Conservation (phyloP, 2,329 filamentous ascomycete species). For the Byssochlamys sp. region DNA sequence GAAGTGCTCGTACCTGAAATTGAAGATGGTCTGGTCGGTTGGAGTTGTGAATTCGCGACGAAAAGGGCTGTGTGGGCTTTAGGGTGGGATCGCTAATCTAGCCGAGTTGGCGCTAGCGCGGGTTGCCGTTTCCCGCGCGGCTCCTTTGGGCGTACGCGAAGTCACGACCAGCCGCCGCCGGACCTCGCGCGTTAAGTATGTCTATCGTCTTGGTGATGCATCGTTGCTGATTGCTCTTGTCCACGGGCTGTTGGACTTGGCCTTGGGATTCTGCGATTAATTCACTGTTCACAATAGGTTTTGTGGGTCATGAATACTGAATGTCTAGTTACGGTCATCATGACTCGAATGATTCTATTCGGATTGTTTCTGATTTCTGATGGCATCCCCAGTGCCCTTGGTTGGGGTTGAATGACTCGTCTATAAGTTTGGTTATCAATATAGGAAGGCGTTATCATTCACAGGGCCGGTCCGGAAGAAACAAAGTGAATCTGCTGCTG, state of each 20-base stretch:
- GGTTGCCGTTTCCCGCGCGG: conserved; percentile 7
- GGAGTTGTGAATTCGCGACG: conserved; percentile 30
- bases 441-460: too few species aligned
- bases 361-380: too few species aligned
- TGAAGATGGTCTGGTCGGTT: conserved; percentile 35
- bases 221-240: neutral
- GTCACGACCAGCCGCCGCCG: neutral
- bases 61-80: conserved; percentile 37
- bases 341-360: neutral
- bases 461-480: too few species aligned
- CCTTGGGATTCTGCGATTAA: neutral
- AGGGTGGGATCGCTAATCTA: conserved; percentile 39
- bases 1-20: conserved; percentile 32
- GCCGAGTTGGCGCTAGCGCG: conserved; percentile 27
- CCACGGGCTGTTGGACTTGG: neutral
- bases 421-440: too few species aligned
- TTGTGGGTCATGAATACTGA: neutral
- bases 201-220: neutral
- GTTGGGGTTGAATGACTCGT: too few species aligned
- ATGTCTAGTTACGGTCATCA: neutral
- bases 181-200: neutral
- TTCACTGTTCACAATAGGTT: neutral
- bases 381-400: too few species aligned
- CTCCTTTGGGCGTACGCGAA: neutral
- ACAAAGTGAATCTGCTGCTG: too few species aligned